Base-by-base conservation (phyloP, 352 stramenopile genomes). In the Phytopythium mirpurense region DNA sequence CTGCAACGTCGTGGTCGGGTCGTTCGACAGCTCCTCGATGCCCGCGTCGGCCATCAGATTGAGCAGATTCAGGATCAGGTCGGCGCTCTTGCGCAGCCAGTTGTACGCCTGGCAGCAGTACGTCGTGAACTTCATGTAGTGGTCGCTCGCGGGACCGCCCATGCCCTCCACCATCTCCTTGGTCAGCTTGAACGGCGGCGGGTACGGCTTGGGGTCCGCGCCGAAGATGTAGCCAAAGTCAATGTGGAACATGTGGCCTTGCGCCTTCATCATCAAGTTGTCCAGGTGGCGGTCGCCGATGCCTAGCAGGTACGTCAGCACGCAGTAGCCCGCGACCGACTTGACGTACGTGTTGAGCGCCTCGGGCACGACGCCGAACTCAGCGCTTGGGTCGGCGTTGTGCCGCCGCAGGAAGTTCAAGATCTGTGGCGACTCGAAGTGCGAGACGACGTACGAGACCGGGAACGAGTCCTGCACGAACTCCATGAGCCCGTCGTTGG, bases 181-280 rank as follows among this genome's bases (percentile, higher is more conserved):
- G 3, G 96, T 99, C 27, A 99, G 74, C 42, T 98, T 96, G 66
- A 99, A 99, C 24, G 95, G 95, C 31, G 97, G 96, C n/a, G 97
- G 96, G 47, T 98, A 92, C 12, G 96, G 96, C 69, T 99, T 99
- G 0, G 97, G 97, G 62, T 99, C 97, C 29, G 91, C 83, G 41
- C 97, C 97, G 62, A 99, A 99, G 56, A 99, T 98, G 70, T 98
- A 99, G 29, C 97, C 96, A 73, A 99, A 99, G 75, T 98, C 97
- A 70, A 99, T 99, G 68, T 99, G 98, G 75, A 99, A 99, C 41
- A 99, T 82, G 61, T 98, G 86, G 18, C 98, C 98, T 57, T 88
- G 81, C 3, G 87, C 83, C 51, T 91, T 93, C 60, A 99, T 93
- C 96, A 99, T 98, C 55, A 99, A 83, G 70, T 99, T 99, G 67